These are phyloP conservation scores for Tetracentron sinense DNA, from an alignment of 164 flowering plant species.

Conservation along the genomic window DNA sequence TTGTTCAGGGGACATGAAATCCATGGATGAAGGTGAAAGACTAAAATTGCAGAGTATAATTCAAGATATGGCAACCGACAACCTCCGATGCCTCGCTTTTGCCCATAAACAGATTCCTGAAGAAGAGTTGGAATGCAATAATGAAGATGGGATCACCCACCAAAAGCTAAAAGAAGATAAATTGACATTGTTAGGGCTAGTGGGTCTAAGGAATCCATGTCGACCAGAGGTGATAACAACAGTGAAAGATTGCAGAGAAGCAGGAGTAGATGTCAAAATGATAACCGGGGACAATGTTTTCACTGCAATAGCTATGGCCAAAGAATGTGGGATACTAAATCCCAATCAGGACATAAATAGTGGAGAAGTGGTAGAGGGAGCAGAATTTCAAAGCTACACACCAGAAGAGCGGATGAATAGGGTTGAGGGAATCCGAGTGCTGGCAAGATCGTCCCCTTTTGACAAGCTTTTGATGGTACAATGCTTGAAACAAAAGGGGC, in stretches of 20 bases:
- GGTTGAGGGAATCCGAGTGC: background rate
- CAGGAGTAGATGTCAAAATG: too few species aligned
- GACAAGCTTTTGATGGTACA: too few species aligned
- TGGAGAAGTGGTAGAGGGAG: conserved; percentile 7
- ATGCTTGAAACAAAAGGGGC: too few species aligned
- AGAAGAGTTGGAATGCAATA: too few species aligned
- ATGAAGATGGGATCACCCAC: background rate
- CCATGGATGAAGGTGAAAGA: too few species aligned
- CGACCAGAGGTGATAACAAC: conserved; percentile 20
- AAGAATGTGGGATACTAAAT: conserved; percentile 23
- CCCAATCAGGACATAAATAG: background rate
- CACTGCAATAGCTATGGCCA: conserved; percentile 25
- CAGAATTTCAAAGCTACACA: conserved; percentile 7
- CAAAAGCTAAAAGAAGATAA: background rate
- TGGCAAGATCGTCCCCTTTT: background rate
- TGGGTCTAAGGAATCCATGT: conserved; percentile 23
- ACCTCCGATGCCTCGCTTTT: background rate
- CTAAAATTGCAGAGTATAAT: too few species aligned
- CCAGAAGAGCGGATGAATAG: too few species aligned
- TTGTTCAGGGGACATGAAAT: too few species aligned
- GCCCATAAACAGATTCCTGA: too few species aligned
- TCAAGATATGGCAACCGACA: too few species aligned
- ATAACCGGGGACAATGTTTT: too few species aligned
- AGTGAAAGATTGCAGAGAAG: conserved; percentile 19
- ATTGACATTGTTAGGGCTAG: conserved; percentile 16